phyloP scores from a whole-genome alignment of 2,329 filamentous ascomycete genomes.

The Neofusicoccum cordaticola region DNA sequence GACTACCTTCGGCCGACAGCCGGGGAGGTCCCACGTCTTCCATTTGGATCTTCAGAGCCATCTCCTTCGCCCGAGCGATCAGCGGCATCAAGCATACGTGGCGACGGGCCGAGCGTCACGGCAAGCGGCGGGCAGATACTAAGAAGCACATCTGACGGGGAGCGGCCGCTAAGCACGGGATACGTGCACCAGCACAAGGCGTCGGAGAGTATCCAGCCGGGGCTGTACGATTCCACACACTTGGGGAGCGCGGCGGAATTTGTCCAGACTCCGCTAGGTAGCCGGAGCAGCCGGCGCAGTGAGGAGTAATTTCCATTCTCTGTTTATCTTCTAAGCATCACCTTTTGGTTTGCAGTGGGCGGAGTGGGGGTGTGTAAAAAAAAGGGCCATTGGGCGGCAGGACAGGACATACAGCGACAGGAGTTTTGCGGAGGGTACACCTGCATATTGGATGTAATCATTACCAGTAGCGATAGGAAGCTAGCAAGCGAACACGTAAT shows the following conservation, averaged over 20 bases:
- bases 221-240: conserved; percentile 30
- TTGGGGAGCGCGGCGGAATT: conserved; percentile 37
- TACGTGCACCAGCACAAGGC: conserved; percentile 39
- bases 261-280: conserved; percentile 24
- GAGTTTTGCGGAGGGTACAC: conserved; percentile 1
- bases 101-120: not conserved
- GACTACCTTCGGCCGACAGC: conserved; percentile 5
- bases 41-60: conserved; percentile 35
- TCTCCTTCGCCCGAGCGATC: conserved; percentile 38
- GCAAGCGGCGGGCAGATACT: not conserved
- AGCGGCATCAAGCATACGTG: conserved; percentile 29
- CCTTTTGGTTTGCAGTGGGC: conserved; percentile 3
- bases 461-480: conserved; percentile 2
- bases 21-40: conserved; percentile 27
- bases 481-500: conserved; percentile 1
- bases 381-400: conserved; percentile 1
- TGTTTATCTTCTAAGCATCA: conserved; percentile 10
- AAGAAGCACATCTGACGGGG: not conserved
- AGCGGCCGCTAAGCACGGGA: conserved; percentile 36
- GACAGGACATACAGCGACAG: conserved; percentile 7
- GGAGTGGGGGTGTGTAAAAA: conserved; percentile 3
- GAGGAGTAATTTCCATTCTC: conserved; percentile 2
- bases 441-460: conserved; percentile 2
- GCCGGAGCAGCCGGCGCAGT: conserved; percentile 6
- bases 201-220: conserved; percentile 36